Evolutionary conservation across 2,329 filamentous ascomycete species (phyloP).

Genomic region (Neonectria magnoliae): DNA sequence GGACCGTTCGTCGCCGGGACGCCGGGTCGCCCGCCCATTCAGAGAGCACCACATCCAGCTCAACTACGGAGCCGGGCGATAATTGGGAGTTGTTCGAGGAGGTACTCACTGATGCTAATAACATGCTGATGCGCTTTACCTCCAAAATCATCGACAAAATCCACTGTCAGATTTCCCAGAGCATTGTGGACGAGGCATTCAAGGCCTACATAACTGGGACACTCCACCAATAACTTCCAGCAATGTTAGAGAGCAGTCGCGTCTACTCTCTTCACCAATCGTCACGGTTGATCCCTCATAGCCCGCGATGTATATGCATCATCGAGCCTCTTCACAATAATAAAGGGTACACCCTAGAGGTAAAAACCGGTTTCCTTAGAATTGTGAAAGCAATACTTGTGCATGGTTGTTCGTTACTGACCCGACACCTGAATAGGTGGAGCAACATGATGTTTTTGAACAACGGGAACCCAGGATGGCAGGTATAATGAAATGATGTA

Average conservation of each 20-base stretch:
- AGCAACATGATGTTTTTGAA: background rate
- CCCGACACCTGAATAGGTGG: background rate
- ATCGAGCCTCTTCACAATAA: background rate
- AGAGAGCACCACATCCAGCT: slow-evolving; percentile 22
- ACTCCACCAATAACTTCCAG: background rate
- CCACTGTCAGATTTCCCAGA: slow-evolving; percentile 40
- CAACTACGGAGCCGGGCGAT: slow-evolving; percentile 17
- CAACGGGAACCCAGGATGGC: background rate
- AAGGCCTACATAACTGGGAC: slow-evolving; percentile 20
- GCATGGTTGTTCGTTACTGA: background rate
- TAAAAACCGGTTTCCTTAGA: background rate
- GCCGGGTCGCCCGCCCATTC: background rate
- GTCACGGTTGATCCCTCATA: background rate
- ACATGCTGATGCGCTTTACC: slow-evolving; percentile 44
- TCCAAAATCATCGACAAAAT: slow-evolving; percentile 38
- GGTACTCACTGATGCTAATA: slow-evolving; percentile 41
- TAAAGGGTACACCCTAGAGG: background rate
- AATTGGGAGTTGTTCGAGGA: slow-evolving; percentile 42
- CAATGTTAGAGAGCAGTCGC: background rate
- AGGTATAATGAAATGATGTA: no score
- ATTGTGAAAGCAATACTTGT: background rate
- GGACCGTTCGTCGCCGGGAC: slow-evolving; percentile 31
- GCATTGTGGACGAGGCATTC: slow-evolving; percentile 41
- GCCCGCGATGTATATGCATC: background rate
- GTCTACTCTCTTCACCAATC: background rate